These are phyloP conservation scores for Colletotrichum chlorophyti DNA, from an alignment of 2,329 filamentous ascomycete genomes.

Conservation along the genomic window DNA sequence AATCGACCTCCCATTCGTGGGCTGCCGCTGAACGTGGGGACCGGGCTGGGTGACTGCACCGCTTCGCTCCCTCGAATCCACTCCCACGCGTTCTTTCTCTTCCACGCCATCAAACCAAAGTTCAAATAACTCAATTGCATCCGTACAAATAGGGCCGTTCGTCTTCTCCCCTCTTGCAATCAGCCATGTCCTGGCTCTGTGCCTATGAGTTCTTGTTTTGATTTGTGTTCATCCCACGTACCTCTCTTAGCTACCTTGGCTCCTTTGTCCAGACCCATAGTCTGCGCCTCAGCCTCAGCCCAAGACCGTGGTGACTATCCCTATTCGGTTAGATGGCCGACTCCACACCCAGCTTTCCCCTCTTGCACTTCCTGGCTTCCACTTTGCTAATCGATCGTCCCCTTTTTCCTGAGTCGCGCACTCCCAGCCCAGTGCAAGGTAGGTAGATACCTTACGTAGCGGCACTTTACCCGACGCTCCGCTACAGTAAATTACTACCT, in stretches of 20 bases:
- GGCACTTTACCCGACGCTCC: too few species aligned
- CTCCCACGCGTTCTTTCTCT: conserved; percentile 13
- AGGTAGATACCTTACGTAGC: too few species aligned
- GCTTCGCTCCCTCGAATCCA: conserved; percentile 11
- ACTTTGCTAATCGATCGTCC: conserved; percentile 11
- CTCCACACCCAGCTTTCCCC: conserved; percentile 21
- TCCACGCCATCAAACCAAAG: not conserved
- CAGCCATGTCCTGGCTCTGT: too few species aligned
- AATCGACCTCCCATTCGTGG: conserved; percentile 5
- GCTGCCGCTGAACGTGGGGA: not conserved
- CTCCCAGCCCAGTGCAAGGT: too few species aligned
- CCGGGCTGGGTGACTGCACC: too few species aligned
- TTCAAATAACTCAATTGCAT: too few species aligned
- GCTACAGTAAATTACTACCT: too few species aligned
- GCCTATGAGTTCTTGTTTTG: not conserved
- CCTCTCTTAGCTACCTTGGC: not conserved
- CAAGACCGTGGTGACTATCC: conserved; percentile 17
- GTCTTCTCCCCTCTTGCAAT: too few species aligned
- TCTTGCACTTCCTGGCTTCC: not conserved
- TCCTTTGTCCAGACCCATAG: conserved; percentile 19
- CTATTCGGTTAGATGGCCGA: conserved; percentile 15
- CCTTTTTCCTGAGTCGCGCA: conserved; percentile 27
- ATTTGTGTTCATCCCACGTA: not conserved
- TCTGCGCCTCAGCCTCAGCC: conserved; percentile 11
- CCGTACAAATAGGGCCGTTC: too few species aligned